Evolutionary conservation across 78 protist genomes (phyloP), one percentile per base, ranked within the genome.

Genomic region (Pigoraptor vietnamica): DNA sequence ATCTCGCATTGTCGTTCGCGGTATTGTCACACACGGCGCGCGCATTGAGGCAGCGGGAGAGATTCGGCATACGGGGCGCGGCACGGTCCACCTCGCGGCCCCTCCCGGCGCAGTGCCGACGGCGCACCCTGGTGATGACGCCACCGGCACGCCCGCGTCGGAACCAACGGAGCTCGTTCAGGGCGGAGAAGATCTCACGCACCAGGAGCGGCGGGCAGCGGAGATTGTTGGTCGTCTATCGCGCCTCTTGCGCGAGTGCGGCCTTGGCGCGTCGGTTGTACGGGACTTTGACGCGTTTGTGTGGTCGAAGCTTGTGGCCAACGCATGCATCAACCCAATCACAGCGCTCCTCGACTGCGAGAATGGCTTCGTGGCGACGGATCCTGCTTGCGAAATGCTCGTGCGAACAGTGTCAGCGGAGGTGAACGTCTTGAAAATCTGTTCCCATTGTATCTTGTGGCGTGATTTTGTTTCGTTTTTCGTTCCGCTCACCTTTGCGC

Each of bases 251-350:
- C 89, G 89, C 33, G 14, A 10, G 29, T 9, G 34, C 0, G 67
- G 40, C 89, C 33, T 25, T 21, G 6, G 38, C n/a, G 25, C 33
- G 2, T 2, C 79, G 83, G 37, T 24, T 29, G 84, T 81, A 32
- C 25, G 91, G 10, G 40, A 55, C 33, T 48, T 91, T 39, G 92
- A 92, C 40, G 87, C 39, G 79, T 33, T 92, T 48, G 84, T 91
- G 32, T 96, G 97, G 97, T 34, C 90, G 34, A 96, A 96, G 86
- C 92, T 95, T 14, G 82, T 96, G 1, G 95, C 94, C 23, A 96
- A 96, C 32, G 96, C 96, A 1, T 96, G 91, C n/a, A 95, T 96
- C 67, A 96, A 96, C 91, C 98, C 98, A 0, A 24, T 96, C 25
- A 92, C 96, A 9, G 98, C 98, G 0, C 90, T 95, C 10, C 35